phyloP scores from a whole-genome alignment of 1,284 basidiomycete genomes.

The Grifola frondosa region DNA sequence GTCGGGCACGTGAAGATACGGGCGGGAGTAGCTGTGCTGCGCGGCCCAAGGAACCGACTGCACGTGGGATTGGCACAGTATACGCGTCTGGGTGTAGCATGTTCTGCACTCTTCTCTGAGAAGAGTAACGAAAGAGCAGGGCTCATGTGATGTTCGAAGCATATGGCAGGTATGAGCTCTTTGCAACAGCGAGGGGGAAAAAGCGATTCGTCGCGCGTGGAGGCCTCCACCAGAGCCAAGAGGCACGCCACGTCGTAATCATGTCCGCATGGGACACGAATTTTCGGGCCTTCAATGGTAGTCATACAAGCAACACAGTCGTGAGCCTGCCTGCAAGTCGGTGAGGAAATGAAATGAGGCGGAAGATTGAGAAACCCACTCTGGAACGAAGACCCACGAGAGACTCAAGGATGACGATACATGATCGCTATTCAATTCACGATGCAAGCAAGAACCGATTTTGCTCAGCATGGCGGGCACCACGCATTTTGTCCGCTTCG shows the following conservation, averaged over 20 bases:
- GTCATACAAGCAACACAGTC: slow-evolving; percentile 40
- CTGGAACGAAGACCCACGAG: too few species aligned
- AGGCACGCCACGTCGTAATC: slow-evolving; percentile 41
- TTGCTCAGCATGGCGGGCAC: too few species aligned
- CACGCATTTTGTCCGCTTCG: too few species aligned
- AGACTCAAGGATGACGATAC: too few species aligned
- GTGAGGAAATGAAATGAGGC: too few species aligned
- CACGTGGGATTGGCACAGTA: slow-evolving; percentile 44
- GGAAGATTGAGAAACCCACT: too few species aligned
- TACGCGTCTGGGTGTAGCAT: slow-evolving; percentile 37
- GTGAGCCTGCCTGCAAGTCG: slow-evolving; percentile 1
- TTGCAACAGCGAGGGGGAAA: slow-evolving; percentile 47
- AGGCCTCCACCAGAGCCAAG: slow-evolving; percentile 36
- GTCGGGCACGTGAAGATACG: slow-evolving; percentile 23
- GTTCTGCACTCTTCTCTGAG: slow-evolving; percentile 35
- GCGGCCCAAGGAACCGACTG: slow-evolving; percentile 40
- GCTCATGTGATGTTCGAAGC: slow-evolving; percentile 31
- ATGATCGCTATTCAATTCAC: too few species aligned
- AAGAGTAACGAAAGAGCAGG: slow-evolving; percentile 26
- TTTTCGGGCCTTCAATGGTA: slow-evolving; percentile 29
- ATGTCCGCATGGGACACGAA: slow-evolving; percentile 40
- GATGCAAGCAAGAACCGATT: too few species aligned
- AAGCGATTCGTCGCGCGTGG: slow-evolving; percentile 41
- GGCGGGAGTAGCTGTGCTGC: slow-evolving; percentile 17
- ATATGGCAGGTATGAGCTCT: slow-evolving; percentile 30